These are phyloP conservation scores for Cyberlindnera meyerae DNA, from an alignment of 805 yeast species.

Conservation along the genomic window DNA sequence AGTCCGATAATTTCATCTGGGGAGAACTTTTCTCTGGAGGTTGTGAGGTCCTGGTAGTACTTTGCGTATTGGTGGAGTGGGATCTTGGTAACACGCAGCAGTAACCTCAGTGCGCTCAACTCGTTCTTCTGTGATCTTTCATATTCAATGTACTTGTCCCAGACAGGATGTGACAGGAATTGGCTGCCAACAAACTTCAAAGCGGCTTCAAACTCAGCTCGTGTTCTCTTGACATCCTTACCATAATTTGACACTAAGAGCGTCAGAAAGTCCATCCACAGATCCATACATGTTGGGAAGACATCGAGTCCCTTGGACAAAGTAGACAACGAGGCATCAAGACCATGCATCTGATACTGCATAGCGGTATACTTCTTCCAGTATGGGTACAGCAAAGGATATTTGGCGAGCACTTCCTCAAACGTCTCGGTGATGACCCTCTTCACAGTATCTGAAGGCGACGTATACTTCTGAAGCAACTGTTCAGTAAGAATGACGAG, in stretches of 20 bases:
- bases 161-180: conserved; percentile 71
- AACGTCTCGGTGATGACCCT: conserved; percentile 31
- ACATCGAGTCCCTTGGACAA: conserved; percentile 40
- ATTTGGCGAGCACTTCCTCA: conserved; percentile 41
- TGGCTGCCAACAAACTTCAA: conserved; percentile 54
- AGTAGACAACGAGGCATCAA: conserved; percentile 42
- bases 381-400: conserved; percentile 53
- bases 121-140: conserved; percentile 39
- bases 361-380: conserved; percentile 62
- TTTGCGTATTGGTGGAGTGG: conserved; percentile 87
- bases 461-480: conserved; percentile 29
- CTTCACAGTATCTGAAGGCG: conserved; percentile 30
- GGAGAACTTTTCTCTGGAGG: conserved; percentile 21
- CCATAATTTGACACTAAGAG: conserved; percentile 43
- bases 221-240: conserved; percentile 30
- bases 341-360: conserved; percentile 52
- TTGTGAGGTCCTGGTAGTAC: conserved; percentile 52
- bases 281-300: conserved; percentile 55
- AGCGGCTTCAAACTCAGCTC: conserved; percentile 45
- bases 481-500: conserved; percentile 32
- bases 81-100: conserved; percentile 42
- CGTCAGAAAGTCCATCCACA: conserved; percentile 64
- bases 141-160: conserved; percentile 75
- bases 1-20: conserved; percentile 11
- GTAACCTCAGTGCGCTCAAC: conserved; percentile 34